Percentiles rank a stretch among this genome's conserved stretches.
These are phyloP conservation scores for Lobosporangium transversale DNA, from an alignment of 192 early-diverging fungal genomes.

Conservation along the genomic window DNA sequence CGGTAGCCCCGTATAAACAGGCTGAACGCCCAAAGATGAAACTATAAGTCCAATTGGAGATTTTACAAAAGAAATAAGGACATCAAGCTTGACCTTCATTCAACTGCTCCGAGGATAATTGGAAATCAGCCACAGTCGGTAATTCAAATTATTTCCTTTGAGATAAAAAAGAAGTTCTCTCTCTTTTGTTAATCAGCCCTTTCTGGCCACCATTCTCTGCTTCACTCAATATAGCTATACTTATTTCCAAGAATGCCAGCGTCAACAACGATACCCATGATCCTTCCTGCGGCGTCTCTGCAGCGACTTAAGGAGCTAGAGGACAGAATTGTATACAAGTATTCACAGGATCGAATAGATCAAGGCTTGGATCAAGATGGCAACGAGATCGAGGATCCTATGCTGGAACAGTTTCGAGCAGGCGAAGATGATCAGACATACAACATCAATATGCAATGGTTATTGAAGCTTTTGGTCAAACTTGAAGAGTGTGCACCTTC, in stretches of 20 bases:
- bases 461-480: constrained; percentile 28
- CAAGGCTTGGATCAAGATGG: constrained; percentile 48
- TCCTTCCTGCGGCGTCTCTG: constrained; percentile 23
- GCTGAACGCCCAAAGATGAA: too few species aligned
- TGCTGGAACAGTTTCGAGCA: neutral
- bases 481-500: constrained; percentile 34
- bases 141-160: too few species aligned
- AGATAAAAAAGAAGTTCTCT: too few species aligned
- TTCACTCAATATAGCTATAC: too few species aligned
- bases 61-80: too few species aligned
- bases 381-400: constrained; percentile 33
- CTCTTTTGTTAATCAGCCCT: too few species aligned
- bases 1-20: too few species aligned
- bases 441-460: constrained; percentile 31
- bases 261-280: constrained; percentile 10
- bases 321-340: constrained; percentile 48
- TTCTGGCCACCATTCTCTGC: too few species aligned
- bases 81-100: too few species aligned
- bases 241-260: constrained; percentile 18
- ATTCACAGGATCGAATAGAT: constrained; percentile 50
- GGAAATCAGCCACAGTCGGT: too few species aligned
- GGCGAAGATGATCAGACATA: constrained; percentile 11
- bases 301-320: constrained; percentile 28
- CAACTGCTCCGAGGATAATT: too few species aligned
- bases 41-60: too few species aligned